Conservation (phyloP, 2,329 filamentous ascomycete genomes). For the Exophiala dermatitidis region DNA sequence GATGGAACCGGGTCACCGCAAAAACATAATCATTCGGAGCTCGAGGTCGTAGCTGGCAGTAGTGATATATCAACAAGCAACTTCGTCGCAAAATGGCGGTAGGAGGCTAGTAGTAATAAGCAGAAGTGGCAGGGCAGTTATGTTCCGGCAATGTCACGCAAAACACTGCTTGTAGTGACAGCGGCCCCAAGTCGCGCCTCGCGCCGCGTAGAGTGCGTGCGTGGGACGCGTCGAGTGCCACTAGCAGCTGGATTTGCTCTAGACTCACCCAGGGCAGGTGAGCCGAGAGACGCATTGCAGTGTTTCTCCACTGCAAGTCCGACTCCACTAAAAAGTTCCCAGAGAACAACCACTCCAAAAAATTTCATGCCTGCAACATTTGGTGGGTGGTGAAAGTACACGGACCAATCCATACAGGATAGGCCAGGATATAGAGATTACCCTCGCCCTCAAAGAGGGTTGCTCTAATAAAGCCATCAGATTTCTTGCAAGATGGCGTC, state of each 20-base stretch:
- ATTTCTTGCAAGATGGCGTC: slow-evolving; percentile 18
- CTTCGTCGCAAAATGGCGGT: not conserved
- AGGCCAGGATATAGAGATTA: too few relatives aligned
- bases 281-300: not conserved
- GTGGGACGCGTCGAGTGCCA: not conserved
- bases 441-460: too few relatives aligned
- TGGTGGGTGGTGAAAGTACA: not conserved
- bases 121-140: not conserved
- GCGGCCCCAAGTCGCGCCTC: not conserved
- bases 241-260: not conserved
- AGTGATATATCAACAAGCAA: too few relatives aligned
- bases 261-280: not conserved
- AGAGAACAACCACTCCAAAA: slow-evolving; percentile 3
- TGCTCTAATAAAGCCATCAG: too few relatives aligned
- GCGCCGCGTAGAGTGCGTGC: not conserved
- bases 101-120: not conserved
- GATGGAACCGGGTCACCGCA: not conserved
- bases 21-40: not conserved
- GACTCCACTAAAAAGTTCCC: not conserved
- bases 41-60: not conserved
- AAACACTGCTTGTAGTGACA: not conserved
- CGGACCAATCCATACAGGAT: not conserved
- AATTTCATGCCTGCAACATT: slow-evolving; percentile 5
- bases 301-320: not conserved
- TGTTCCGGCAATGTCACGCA: not conserved